phyloP scores from a whole-genome alignment of 768 basidiomycete genomes.

The Hemileccinum impolitum region DNA sequence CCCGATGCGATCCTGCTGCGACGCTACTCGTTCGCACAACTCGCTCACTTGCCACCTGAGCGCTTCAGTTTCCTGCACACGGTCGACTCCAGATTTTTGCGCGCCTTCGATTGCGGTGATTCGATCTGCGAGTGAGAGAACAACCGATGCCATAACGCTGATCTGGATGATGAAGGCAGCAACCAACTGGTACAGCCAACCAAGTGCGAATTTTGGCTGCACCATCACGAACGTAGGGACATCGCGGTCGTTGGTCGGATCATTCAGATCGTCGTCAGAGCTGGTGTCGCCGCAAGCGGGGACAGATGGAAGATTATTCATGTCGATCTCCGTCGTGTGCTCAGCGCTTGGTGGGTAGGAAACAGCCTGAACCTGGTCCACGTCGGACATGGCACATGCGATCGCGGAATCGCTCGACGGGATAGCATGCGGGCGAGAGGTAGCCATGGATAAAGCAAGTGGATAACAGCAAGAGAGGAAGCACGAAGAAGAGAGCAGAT shows the following conservation, averaged over 20 bases:
- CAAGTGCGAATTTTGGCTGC: slow-evolving; percentile 5
- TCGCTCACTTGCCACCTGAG: slow-evolving; percentile 7
- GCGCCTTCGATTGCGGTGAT: no score
- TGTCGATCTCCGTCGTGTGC: not conserved
- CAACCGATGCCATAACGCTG: no score
- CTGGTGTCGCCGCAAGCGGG: not conserved
- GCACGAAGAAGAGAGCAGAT: not conserved
- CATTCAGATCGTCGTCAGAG: not conserved
- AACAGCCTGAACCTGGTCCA: not conserved
- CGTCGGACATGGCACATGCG: not conserved
- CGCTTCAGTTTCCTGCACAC: not conserved
- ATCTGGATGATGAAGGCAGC: not conserved
- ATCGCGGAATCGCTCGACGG: slow-evolving; percentile 1
- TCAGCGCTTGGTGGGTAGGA: not conserved
- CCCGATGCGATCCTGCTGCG: slow-evolving; percentile 13
- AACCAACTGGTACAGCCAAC: slow-evolving; percentile 8
- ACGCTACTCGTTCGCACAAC: slow-evolving; percentile 8
- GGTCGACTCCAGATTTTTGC: not conserved
- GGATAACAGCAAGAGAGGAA: not conserved
- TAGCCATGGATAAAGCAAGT: slow-evolving; percentile 4
- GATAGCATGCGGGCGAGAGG: not conserved
- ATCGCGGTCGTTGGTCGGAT: not conserved
- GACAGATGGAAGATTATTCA: not conserved
- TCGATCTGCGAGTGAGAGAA: no score
- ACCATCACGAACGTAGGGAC: not conserved